Conservation (phyloP, 2,329 filamentous ascomycete genomes). For the Ceratocystis harringtonii region DNA sequence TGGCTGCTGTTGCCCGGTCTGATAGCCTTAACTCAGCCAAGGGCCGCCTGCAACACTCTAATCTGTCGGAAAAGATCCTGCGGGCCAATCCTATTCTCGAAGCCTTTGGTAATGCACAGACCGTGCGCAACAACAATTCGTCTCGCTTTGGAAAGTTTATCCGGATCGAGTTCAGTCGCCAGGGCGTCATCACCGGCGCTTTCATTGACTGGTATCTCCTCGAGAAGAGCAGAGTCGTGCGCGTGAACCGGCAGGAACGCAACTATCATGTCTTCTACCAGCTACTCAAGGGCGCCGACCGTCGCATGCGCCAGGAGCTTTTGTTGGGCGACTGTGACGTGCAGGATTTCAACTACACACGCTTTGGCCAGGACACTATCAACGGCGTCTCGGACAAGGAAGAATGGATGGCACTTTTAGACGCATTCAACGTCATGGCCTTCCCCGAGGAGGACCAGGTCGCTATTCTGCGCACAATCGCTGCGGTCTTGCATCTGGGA, state of each 20-base stretch:
- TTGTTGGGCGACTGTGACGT: constrained; percentile 60
- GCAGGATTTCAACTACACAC: constrained; percentile 82
- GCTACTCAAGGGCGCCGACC: constrained; percentile 69
- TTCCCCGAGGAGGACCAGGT: constrained; percentile 74
- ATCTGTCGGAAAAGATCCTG: constrained; percentile 88
- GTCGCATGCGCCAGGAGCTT: constrained; percentile 57
- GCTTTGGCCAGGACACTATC: constrained; percentile 81
- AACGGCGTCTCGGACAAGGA: constrained; percentile 75
- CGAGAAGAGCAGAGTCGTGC: constrained; percentile 94
- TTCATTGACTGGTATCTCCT: constrained; percentile 98
- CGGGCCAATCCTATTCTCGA: constrained; percentile 94
- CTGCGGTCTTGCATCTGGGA: constrained; percentile 81
- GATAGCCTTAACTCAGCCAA: constrained; percentile 56
- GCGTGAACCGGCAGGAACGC: constrained; percentile 70
- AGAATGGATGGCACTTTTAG: constrained; percentile 80
- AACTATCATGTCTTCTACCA: constrained; percentile 99
- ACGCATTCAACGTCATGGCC: constrained; percentile 89
- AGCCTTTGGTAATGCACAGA: constrained; percentile 96
- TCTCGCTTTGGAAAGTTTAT: constrained; percentile 99
- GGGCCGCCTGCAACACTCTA: constrained; percentile 52
- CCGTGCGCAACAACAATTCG: constrained; percentile 94
- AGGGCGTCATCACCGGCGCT: constrained; percentile 82
- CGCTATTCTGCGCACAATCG: constrained; percentile 72
- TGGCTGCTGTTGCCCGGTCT: constrained; percentile 80
- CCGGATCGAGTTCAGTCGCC: constrained; percentile 79